Conservation (phyloP, 179 eudicot species). For the Camellia oleifera region DNA sequence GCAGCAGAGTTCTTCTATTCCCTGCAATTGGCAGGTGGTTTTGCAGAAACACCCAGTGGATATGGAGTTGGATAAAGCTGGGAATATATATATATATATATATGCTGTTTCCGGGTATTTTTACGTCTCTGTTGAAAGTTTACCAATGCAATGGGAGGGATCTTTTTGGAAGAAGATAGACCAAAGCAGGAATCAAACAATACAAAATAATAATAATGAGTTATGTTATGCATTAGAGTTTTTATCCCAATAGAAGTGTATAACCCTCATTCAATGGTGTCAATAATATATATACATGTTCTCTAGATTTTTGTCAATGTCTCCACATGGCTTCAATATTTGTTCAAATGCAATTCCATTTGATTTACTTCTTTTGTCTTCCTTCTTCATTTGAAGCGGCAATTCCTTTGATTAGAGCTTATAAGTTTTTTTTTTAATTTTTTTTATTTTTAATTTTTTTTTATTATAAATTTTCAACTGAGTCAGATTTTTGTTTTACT, state of each 20-base stretch:
- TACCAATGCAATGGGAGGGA: conserved; percentile 1
- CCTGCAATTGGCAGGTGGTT: neutral
- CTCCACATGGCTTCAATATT: neutral
- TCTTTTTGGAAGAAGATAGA: neutral
- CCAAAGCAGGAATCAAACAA: neutral
- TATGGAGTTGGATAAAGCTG: conserved; percentile 2
- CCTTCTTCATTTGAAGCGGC: too few relatives aligned
- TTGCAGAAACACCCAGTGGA: neutral
- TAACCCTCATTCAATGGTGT: neutral
- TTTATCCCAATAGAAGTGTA: neutral
- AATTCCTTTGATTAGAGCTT: too few relatives aligned
- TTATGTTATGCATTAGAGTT: too few relatives aligned
- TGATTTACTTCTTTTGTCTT: neutral
- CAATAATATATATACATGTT: neutral
- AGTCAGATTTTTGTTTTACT: too few relatives aligned
- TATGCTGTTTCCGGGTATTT: neutral
- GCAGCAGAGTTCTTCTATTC: neutral
- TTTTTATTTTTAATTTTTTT: too few relatives aligned
- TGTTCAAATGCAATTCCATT: neutral
- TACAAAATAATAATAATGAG: neutral
- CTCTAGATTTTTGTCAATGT: neutral
- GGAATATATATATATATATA: neutral
- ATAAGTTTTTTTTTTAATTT: too few relatives aligned
- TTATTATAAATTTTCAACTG: too few relatives aligned
- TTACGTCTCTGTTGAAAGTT: neutral